A percentile compares a stretch with the other conserved stretches of the same genome.
phyloP scores from a whole-genome alignment of 2,329 filamentous ascomycete genomes.

The Emergomyces orientalis region DNA sequence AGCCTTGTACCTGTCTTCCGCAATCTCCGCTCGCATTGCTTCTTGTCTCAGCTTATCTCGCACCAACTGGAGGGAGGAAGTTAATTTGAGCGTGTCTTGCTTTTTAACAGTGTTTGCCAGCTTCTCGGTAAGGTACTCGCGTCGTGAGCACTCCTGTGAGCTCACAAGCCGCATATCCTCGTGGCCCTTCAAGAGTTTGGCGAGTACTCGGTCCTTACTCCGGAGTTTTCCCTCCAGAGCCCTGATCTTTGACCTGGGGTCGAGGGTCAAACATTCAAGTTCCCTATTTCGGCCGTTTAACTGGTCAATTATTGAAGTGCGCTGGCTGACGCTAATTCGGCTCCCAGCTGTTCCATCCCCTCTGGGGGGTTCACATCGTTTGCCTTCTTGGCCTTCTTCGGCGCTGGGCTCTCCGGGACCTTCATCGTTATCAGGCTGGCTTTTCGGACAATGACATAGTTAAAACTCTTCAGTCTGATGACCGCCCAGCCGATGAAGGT shows the following conservation, averaged over 20 bases:
- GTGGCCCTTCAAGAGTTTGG: not conserved
- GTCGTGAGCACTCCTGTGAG: not conserved
- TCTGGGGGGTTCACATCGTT: not conserved
- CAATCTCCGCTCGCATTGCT: not conserved
- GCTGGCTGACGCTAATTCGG: not conserved
- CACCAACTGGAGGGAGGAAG: not conserved
- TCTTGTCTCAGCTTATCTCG: not conserved
- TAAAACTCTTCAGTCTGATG: not conserved
- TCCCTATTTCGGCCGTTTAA: not conserved
- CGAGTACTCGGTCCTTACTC: not conserved
- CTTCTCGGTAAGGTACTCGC: not conserved
- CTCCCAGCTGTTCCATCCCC: not conserved
- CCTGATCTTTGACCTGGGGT: not conserved
- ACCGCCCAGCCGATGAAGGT: conserved; percentile 2
- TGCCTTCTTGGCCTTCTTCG: conserved; percentile 2
- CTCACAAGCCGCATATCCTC: not conserved
- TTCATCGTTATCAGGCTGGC: not conserved
- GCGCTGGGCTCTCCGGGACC: not conserved
- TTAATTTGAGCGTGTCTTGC: not conserved
- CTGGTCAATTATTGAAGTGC: not conserved
- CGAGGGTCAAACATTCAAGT: conserved; percentile 1
- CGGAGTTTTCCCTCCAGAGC: not conserved
- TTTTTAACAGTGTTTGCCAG: not conserved
- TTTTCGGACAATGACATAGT: not conserved
- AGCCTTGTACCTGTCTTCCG: not conserved